A percentile compares a stretch with the other conserved stretches of the same genome.
phyloP scores from a whole-genome alignment of 1,139 yeast species.

The Yamadazyma dendronema region DNA sequence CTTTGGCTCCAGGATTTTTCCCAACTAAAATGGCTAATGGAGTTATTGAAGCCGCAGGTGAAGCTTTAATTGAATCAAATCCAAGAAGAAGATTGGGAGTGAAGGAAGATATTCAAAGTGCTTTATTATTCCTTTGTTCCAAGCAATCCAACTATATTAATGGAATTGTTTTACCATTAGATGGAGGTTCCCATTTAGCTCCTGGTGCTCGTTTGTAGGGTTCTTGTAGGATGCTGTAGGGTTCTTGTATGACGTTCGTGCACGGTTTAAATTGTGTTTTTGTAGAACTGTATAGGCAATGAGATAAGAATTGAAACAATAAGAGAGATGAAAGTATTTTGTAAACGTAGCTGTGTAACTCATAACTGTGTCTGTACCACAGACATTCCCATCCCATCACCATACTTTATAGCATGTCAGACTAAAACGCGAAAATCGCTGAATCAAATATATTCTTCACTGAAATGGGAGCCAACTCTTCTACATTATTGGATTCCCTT shows the following conservation, averaged over 20 bases:
- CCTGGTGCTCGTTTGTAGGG: conserved; percentile 17
- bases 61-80: conserved; percentile 45
- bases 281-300: no score
- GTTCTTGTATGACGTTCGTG: no score
- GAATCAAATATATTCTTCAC: no score
- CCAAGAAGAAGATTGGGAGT: conserved; percentile 68
- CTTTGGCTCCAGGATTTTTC: conserved; percentile 78
- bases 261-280: no score
- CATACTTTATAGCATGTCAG: no score
- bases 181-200: conserved; percentile 58
- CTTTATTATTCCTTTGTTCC: conserved; percentile 60
- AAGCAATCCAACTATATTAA: conserved; percentile 61
- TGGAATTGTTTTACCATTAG: conserved; percentile 72
- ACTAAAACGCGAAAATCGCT: no score
- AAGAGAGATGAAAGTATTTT: no score
- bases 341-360: no score
- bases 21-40: conserved; percentile 78
- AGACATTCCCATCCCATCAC: no score
- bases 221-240: background rate
- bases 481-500: conserved; percentile 63
- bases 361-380: no score
- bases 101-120: conserved; percentile 58
- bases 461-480: conserved; percentile 76
- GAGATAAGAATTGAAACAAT: no score
- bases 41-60: conserved; percentile 54